Evolutionary conservation across 106 monocot genomes (phyloP), one percentile per base, ranked within the genome.

Genomic region (Xerophyta viscosa): DNA sequence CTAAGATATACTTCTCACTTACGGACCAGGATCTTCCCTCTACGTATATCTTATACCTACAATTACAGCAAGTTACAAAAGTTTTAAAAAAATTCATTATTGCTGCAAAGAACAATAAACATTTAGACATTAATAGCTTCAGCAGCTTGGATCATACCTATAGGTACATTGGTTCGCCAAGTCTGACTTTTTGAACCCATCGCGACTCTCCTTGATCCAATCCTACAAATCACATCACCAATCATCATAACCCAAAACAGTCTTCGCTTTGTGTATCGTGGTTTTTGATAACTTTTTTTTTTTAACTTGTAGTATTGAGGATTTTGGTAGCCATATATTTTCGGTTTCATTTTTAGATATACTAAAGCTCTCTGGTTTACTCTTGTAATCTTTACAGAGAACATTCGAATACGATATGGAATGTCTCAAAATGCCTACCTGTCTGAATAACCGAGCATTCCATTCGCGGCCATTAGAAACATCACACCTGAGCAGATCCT

Each of bases 11-110:
- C 67, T 96, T 96, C 65, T 78, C 70, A 24, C 94, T 96, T 27
- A 96, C 88, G 0, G 94, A 96, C 94, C 94, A 96, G 4, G 94
- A 24, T 24, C 60, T 57, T 4, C 94, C 94, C 29, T 96, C 94
- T 5, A 96, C 49, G 21, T 96, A 96, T 21, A 96, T 76, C 72
- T 88, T 96, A 39, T 81, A 96, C 50, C 94, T 94, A 21, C 8
- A 53, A 36, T 36, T 11, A 11, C 5, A 36, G 11, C 33, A 36
- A 36, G 7, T 36, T 49, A 24, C n/a, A 45, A 29, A 47, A 8
- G 8, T 27, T 10, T 22, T 6, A 12, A 46, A 27, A 25, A 28
- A 36, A 29, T 20, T 4, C 24, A 8, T 20, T 29, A 6, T 19
- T 46, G 8, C 24, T n/a, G n/a, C n/a, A n/a, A n/a, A 45, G 3